Base-by-base conservation (phyloP, 768 basidiomycete species). In the Boletales sp. region DNA sequence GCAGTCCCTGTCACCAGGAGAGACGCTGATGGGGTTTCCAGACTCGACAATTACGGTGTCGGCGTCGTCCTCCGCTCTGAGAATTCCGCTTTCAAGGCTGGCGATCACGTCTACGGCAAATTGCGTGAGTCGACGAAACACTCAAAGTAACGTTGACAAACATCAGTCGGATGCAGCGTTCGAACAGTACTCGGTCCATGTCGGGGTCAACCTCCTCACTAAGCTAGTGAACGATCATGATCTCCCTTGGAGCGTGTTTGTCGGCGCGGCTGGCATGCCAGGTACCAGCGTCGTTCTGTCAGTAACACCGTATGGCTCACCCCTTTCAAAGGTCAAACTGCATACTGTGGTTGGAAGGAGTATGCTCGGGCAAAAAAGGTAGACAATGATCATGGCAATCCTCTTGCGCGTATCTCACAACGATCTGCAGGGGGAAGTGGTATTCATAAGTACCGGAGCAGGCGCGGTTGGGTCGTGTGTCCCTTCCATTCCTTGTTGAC, bases 381-480 rank as follows among this genome's bases (percentile, higher is more conserved):
- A 34, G 69, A 63, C 17, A 29, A 21, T 21, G 21, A 21, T 9
- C 9, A 21, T 24, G 32, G 3, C 14, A n/a, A 15, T 32, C 32
- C 18, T 4, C 21, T 7, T 12, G 18, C 29, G 8, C 5, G 15
- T 13, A 17, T 40, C 47, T 47, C 38, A 35, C 19, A 13, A 3
- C 13, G 11, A 17, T 8, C 21, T 34, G 4, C 43, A 75, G 70
- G 80, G 80, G 8, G 77, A 82, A 50, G 71, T 68, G 1, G 75
- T 70, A 15, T 83, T 80, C 51, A 71, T 83, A 14, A 69, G 68
- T 1, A 68, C 76, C 5, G 79, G 71, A 39, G 42, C 55, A 54
- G 72, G 71, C 7, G 69, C 82, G 13, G 85, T 89, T 27, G 86
- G 86, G 53, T 78, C 80, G 79, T 82, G 58, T 39, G 81, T 36